These are phyloP conservation scores for Tylopilus sp. DNA, from an alignment of 768 basidiomycete species.

Conservation along the genomic window DNA sequence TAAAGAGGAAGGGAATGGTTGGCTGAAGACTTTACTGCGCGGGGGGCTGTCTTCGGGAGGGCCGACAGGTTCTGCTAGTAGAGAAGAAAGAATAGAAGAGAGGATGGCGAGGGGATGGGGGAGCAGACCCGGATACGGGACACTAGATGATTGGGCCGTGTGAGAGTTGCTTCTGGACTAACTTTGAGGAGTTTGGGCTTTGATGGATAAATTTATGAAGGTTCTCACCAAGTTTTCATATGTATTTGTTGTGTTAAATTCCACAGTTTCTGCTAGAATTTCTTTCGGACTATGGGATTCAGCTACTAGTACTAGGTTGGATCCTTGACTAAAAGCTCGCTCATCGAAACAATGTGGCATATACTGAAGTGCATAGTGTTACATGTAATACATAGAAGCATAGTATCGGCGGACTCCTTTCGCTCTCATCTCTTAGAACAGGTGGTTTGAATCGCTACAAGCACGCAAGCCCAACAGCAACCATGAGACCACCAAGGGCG, in stretches of 20 bases:
- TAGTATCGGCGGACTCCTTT: background rate
- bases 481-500: conserved; percentile 29
- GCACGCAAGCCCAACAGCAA: conserved; percentile 28
- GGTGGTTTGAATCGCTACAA: conserved; percentile 29
- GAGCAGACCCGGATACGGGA: conserved; percentile 37
- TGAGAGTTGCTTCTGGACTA: conserved; percentile 18
- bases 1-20: conserved; percentile 22
- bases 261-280: no score
- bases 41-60: conserved; percentile 25
- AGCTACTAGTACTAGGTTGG: no score
- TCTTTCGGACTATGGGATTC: no score
- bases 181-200: background rate
- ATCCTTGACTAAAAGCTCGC: background rate
- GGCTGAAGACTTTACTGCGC: conserved; percentile 22
- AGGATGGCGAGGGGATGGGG: conserved; percentile 50
- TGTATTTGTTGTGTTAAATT: background rate
- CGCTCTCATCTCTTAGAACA: background rate
- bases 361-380: conserved; percentile 2
- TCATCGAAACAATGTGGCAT: conserved; percentile 1
- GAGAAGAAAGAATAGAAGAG: conserved; percentile 53
- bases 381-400: conserved; percentile 16
- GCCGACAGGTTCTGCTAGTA: conserved; percentile 18
- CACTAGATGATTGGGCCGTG: conserved; percentile 57
- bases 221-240: no score
- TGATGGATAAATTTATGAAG: conserved; percentile 11